Evolutionary conservation across 306 rosid species (phyloP).

Genomic region (Prinsepia uniflora): DNA sequence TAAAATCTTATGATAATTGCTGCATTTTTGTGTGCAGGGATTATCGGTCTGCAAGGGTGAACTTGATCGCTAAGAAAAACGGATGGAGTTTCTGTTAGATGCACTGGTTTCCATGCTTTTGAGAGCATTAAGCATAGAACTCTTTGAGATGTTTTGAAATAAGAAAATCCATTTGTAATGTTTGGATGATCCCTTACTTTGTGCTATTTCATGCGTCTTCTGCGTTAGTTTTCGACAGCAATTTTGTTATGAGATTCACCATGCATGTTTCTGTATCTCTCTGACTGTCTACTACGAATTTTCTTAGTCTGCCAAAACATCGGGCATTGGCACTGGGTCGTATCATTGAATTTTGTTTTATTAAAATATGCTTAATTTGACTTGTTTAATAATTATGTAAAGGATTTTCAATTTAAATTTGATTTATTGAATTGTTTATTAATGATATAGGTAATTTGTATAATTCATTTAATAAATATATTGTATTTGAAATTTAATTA

Average conservation of each 20-base stretch:
- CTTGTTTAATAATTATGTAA: no score
- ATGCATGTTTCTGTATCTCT: not conserved
- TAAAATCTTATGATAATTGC: not conserved
- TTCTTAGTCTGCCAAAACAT: no score
- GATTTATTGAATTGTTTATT: no score
- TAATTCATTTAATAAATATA: no score
- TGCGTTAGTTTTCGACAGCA: no score
- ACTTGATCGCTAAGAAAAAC: not conserved
- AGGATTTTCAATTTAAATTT: no score
- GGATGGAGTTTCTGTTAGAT: constrained; percentile 8
- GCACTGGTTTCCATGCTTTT: not conserved
- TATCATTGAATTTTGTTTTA: no score
- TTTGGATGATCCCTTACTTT: constrained; percentile 1
- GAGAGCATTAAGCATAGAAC: not conserved
- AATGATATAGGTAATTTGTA: no score
- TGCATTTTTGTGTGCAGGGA: constrained; percentile 40
- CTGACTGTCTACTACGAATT: no score
- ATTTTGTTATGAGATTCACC: not conserved
- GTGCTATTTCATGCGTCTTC: not conserved
- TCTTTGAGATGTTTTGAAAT: not conserved
- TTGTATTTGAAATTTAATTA: no score
- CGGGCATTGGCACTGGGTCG: no score
- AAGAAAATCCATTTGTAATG: constrained; percentile 3
- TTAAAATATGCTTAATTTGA: no score
- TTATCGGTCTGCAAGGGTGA: constrained; percentile 89